Conservation (phyloP, 768 basidiomycete species). For the Psilocybe subaeruginosa region DNA sequence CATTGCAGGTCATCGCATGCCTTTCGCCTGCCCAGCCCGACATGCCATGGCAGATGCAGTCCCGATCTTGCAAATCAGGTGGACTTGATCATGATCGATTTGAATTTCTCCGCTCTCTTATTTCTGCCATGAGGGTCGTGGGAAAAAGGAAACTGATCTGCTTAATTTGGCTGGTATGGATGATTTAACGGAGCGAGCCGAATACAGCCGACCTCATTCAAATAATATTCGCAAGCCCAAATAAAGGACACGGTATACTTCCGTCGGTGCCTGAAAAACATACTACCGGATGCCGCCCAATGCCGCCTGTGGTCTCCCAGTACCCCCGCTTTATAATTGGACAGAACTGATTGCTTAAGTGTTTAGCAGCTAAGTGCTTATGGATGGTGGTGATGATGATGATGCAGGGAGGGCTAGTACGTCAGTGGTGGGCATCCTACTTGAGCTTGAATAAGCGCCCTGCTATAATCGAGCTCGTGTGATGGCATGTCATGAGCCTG, state of each 20-base stretch:
- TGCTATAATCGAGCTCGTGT: too few relatives aligned
- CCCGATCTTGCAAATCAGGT: conserved; percentile 31
- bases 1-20: not conserved
- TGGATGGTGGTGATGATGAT: too few relatives aligned
- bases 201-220: not conserved
- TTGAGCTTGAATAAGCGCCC: too few relatives aligned
- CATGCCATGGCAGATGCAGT: not conserved
- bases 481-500: too few relatives aligned
- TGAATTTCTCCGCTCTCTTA: conserved; percentile 26
- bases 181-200: not conserved
- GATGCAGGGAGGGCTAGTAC: too few relatives aligned
- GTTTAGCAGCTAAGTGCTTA: too few relatives aligned
- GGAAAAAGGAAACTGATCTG: not conserved
- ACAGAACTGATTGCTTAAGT: too few relatives aligned
- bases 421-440: too few relatives aligned
- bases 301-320: not conserved
- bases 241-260: conserved; percentile 17
- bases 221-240: not conserved
- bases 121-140: conserved; percentile 12
- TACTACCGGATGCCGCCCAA: not conserved
- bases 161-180: conserved; percentile 1
- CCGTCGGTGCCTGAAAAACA: conserved; percentile 34
- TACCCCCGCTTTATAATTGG: not conserved
- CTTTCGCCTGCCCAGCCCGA: conserved; percentile 3
- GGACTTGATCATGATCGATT: conserved; percentile 38